Evolutionary conservation across 352 stramenopile genomes (phyloP).

Genomic region (Halophytophthora batemanensis): DNA sequence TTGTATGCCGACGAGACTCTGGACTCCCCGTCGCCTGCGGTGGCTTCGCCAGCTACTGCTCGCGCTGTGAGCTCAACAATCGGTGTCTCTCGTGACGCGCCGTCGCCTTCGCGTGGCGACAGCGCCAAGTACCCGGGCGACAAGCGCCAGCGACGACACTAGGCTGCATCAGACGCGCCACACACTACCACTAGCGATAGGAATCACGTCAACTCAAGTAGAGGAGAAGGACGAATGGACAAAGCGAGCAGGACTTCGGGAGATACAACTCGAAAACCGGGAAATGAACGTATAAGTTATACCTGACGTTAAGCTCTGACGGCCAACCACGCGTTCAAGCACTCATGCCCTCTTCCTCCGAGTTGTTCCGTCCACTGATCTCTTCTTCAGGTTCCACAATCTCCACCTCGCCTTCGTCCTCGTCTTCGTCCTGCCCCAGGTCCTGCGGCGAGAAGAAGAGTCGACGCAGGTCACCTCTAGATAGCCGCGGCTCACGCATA

Average conservation of each 20-base stretch:
- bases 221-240: background rate
- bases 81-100: conserved; percentile 21
- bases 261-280: too few relatives aligned
- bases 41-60: conserved; percentile 13
- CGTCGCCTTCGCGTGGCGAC: conserved; percentile 24
- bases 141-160: conserved; percentile 32
- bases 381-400: background rate
- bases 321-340: too few relatives aligned
- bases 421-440: conserved; percentile 1
- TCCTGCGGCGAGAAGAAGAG: conserved; percentile 48
- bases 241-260: too few relatives aligned
- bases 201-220: conserved; percentile 9
- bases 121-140: conserved; percentile 15
- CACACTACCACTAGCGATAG: conserved; percentile 23
- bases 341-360: conserved; percentile 11
- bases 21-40: conserved; percentile 24
- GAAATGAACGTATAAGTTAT: too few relatives aligned
- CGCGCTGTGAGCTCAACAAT: conserved; percentile 18
- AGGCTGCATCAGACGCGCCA: conserved; percentile 19
- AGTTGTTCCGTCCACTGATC: background rate
- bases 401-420: background rate
- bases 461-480: conserved; percentile 38
- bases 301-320: too few relatives aligned
- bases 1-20: conserved; percentile 34
- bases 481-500: conserved; percentile 29